These are phyloP conservation scores for Misopates orontium DNA, from an alignment of 257 asterid species.

Conservation along the genomic window DNA sequence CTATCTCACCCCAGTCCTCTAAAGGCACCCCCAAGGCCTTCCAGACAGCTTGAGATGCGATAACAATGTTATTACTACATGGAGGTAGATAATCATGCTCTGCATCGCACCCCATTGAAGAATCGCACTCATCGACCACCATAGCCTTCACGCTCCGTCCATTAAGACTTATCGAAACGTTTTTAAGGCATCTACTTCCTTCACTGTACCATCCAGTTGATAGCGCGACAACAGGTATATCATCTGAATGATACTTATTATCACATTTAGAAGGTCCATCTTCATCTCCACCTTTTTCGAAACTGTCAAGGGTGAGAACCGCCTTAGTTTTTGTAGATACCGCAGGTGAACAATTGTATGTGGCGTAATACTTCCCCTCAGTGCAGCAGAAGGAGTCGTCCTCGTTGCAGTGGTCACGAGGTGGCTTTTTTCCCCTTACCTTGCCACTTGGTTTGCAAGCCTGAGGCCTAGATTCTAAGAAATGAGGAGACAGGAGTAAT, in stretches of 20 bases:
- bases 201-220: constrained; percentile 53
- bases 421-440: constrained; percentile 45
- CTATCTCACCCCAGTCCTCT: constrained; percentile 29
- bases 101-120: constrained; percentile 43
- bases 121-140: constrained; percentile 52
- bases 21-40: constrained; percentile 36
- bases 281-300: constrained; percentile 46
- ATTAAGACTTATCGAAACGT: constrained; percentile 34
- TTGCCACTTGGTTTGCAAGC: constrained; percentile 42
- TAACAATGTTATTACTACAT: constrained; percentile 42
- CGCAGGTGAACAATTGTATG: constrained; percentile 40
- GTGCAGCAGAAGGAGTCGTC: constrained; percentile 46
- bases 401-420: constrained; percentile 41
- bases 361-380: constrained; percentile 33
- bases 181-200: constrained; percentile 35
- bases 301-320: constrained; percentile 44
- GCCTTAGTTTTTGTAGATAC: constrained; percentile 34
- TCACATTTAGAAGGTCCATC: constrained; percentile 52
- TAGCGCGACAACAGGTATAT: constrained; percentile 36
- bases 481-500: too few relatives aligned
- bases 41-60: constrained; percentile 50
- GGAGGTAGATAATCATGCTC: constrained; percentile 52
- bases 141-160: constrained; percentile 41
- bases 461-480: constrained; percentile 7
- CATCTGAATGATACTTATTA: constrained; percentile 41